Conservation (phyloP, 2,329 filamentous ascomycete species). For the Aureobasidium uvarum region DNA sequence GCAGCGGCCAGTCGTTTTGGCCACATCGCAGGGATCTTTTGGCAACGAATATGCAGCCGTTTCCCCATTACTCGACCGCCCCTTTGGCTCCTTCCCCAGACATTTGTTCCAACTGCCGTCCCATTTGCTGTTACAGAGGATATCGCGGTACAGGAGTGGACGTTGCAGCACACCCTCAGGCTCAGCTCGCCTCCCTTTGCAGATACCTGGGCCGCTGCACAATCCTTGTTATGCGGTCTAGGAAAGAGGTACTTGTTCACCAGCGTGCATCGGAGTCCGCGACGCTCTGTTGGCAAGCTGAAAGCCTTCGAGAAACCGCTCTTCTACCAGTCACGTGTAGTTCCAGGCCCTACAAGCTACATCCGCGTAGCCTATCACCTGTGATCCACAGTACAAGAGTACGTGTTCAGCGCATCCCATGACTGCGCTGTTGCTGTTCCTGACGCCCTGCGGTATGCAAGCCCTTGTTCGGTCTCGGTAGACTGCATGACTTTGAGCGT, state of each 20-base stretch:
- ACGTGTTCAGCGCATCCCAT: not conserved
- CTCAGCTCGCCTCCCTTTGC: constrained; percentile 2
- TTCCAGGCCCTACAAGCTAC: not conserved
- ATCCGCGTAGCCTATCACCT: constrained; percentile 5
- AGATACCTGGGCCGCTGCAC: not conserved
- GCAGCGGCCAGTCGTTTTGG: constrained; percentile 2
- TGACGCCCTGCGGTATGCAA: not conserved
- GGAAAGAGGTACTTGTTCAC: not conserved
- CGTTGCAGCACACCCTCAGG: constrained; percentile 10
- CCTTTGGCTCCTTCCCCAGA: constrained; percentile 20
- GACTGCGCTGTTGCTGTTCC: not conserved
- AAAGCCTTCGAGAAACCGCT: not conserved
- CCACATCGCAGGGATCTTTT: not conserved
- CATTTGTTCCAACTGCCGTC: constrained; percentile 12
- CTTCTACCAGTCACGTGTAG: not conserved
- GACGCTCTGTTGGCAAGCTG: not conserved
- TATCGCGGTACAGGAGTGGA: constrained; percentile 8
- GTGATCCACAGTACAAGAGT: not conserved
- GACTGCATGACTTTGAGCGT: not conserved
- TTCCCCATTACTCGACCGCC: not conserved
- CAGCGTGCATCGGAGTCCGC: not conserved
- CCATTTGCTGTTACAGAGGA: constrained; percentile 14
- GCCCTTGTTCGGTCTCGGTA: constrained; percentile 1
- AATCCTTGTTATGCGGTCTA: not conserved
- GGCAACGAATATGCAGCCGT: constrained; percentile 9